phyloP scores from a whole-genome alignment of 2,329 filamentous ascomycete species.

The Aspergillus transmontanensis region DNA sequence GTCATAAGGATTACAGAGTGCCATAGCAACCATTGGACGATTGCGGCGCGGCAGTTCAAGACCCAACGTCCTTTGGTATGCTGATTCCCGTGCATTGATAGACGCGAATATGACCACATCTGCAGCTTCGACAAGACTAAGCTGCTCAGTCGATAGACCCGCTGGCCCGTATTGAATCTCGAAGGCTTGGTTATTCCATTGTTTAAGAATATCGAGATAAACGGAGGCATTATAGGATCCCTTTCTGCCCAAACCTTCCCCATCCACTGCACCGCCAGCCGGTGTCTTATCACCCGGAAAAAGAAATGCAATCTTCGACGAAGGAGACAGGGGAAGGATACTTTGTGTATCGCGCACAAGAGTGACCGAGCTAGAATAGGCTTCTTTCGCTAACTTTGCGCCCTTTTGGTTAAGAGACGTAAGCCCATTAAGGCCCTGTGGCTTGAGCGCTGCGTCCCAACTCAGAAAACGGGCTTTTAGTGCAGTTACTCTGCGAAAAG shows the following conservation, averaged over 20 bases:
- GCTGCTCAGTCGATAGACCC: constrained; percentile 34
- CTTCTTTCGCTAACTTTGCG: constrained; percentile 32
- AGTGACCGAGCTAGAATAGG: constrained; percentile 45
- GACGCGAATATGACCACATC: constrained; percentile 45
- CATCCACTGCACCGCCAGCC: constrained; percentile 42
- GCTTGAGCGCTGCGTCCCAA: constrained; percentile 33
- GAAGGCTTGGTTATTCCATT: constrained; percentile 26
- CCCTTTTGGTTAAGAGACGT: constrained; percentile 28
- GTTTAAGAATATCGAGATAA: constrained; percentile 37
- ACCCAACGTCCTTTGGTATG: constrained; percentile 40
- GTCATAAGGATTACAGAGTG: constrained; percentile 49
- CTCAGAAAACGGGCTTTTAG: constrained; percentile 42
- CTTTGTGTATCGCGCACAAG: constrained; percentile 38
- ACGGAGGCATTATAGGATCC: constrained; percentile 33
- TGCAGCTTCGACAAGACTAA: constrained; percentile 36
- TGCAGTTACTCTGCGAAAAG: constrained; percentile 35
- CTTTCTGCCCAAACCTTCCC: constrained; percentile 38
- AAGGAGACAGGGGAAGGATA: constrained; percentile 34
- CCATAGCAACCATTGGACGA: constrained; percentile 41
- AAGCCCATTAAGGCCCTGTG: constrained; percentile 21
- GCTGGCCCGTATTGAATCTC: constrained; percentile 38
- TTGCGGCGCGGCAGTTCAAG: constrained; percentile 33
- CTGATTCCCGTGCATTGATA: constrained; percentile 42
- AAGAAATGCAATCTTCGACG: constrained; percentile 38
- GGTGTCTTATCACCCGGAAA: constrained; percentile 39